A percentile compares a stretch with the other conserved stretches of the same genome.
These are phyloP conservation scores for Lojkania enalia DNA, from an alignment of 2,329 filamentous ascomycete species.

Conservation along the genomic window DNA sequence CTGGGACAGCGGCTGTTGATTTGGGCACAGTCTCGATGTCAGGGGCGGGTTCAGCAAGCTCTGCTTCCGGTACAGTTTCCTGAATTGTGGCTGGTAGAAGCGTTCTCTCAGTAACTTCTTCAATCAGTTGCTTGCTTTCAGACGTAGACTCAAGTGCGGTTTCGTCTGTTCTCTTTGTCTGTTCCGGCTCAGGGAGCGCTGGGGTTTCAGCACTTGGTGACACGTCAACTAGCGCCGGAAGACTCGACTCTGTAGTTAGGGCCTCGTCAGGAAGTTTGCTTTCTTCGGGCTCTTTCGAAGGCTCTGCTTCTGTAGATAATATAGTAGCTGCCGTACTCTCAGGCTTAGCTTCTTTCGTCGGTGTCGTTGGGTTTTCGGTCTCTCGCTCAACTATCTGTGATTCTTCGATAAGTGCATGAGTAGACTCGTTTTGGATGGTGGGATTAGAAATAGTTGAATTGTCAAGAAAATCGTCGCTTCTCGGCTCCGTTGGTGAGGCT, in stretches of 20 bases:
- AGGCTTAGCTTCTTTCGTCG: neutral
- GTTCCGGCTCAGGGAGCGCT: neutral
- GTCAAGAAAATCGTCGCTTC: slow-evolving; percentile 12
- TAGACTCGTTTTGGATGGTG: neutral
- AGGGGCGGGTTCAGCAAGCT: neutral
- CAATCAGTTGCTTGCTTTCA: too few species aligned
- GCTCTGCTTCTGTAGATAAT: neutral
- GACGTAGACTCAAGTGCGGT: neutral
- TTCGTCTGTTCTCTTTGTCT: neutral
- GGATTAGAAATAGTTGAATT: neutral
- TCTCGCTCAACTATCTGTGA: too few species aligned
- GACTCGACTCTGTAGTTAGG: too few species aligned
- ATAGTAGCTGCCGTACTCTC: neutral
- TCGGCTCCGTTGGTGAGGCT: slow-evolving; percentile 21
- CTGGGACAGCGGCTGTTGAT: too few species aligned
- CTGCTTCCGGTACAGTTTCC: neutral
- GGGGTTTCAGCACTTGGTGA: too few species aligned
- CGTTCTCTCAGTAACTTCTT: too few species aligned
- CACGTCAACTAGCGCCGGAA: too few species aligned
- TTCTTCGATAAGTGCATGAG: too few species aligned
- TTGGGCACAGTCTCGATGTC: too few species aligned
- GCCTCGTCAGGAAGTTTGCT: neutral
- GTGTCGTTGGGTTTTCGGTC: neutral
- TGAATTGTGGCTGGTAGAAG: neutral
- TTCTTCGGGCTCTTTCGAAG: neutral